phyloP scores from a whole-genome alignment of 2,329 filamentous ascomycete genomes.

The Aspergillus jensenii region DNA sequence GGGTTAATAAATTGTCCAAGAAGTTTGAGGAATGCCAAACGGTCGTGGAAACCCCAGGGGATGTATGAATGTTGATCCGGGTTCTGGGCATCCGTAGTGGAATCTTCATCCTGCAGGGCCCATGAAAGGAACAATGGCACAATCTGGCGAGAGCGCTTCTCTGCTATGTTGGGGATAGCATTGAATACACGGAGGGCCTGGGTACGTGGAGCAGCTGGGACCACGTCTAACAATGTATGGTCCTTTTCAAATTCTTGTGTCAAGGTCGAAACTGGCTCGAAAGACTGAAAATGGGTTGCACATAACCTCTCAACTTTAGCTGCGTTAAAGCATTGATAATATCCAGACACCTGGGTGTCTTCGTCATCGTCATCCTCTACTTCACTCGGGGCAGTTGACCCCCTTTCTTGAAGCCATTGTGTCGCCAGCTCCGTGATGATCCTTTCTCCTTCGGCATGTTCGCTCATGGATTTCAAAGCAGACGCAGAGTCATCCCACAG shows the following conservation, averaged over 20 bases:
- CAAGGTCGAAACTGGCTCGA: slow-evolving; percentile 60
- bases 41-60: slow-evolving; percentile 60
- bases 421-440: slow-evolving; percentile 71
- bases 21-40: slow-evolving; percentile 76
- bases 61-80: slow-evolving; percentile 18
- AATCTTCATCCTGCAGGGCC: slow-evolving; percentile 57
- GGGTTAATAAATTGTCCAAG: slow-evolving; percentile 87
- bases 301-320: slow-evolving; percentile 57
- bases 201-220: slow-evolving; percentile 58
- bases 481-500: slow-evolving; percentile 83
- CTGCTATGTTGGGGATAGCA: slow-evolving; percentile 72
- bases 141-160: slow-evolving; percentile 79
- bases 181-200: slow-evolving; percentile 79
- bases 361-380: slow-evolving; percentile 24
- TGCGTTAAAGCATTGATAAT: slow-evolving; percentile 84
- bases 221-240: slow-evolving; percentile 45
- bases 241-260: slow-evolving; percentile 63
- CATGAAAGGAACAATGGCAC: slow-evolving; percentile 85
- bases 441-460: slow-evolving; percentile 70
- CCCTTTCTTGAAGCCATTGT: slow-evolving; percentile 63
- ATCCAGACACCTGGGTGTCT: slow-evolving; percentile 25
- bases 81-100: slow-evolving; percentile 10
- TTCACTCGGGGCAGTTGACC: slow-evolving; percentile 24
- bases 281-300: slow-evolving; percentile 52
- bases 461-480: slow-evolving; percentile 72